Base-by-base conservation (phyloP, 1,139 yeast species). In the Diutina scorzettiae region DNA sequence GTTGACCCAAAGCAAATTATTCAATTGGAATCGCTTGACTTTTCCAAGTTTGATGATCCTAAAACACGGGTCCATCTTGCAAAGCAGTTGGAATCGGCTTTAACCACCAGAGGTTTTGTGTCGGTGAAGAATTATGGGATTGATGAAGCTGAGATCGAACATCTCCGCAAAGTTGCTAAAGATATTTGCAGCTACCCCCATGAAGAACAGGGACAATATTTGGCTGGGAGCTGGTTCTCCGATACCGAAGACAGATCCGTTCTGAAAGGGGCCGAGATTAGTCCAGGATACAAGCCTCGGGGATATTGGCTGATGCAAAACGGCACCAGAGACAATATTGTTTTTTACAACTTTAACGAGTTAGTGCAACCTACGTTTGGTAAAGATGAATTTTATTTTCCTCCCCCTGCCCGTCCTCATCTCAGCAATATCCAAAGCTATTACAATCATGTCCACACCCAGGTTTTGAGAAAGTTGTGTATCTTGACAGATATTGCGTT, bases 91-190 rank as follows among this genome's bases (percentile, higher is more conserved):
- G 66, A 66, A 41, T 47, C 54, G n/a, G 63, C 73, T 1, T 53
- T 67, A 42, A 58, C 61, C 2, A 63, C 71, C 1, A 58, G 63
- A 45, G 77, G 77, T 0, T 72, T 72, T 46, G 69, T 71, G 56
- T 62, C 62, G 20, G 50, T 68, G 25, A 50, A 55, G 5, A 66
- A 66, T 44, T 68, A 60, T 48, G 73, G 73, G 0, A 56, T 62
- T 37, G 51, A 50, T 3, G 46, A 44, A 2, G 59, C 55, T 18
- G 52, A 56, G 31, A 50, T 65, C 16, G 64, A 57, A 14, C 53
- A 57, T 23, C 48, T 67, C 39, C 55, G 62, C 46, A 55, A 69
- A 1, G 52, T 68, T 25, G 64, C 68, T 2, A 70, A 66, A 44
- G 54, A 63, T 11, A 51, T 64, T 6, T 52, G 63, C 37, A 68